Percentiles rank a stretch among this genome's conserved stretches.
Evolutionary conservation across 176 grass and related monocot genomes (phyloP).

Genomic region (Calamus simplicifolius): DNA sequence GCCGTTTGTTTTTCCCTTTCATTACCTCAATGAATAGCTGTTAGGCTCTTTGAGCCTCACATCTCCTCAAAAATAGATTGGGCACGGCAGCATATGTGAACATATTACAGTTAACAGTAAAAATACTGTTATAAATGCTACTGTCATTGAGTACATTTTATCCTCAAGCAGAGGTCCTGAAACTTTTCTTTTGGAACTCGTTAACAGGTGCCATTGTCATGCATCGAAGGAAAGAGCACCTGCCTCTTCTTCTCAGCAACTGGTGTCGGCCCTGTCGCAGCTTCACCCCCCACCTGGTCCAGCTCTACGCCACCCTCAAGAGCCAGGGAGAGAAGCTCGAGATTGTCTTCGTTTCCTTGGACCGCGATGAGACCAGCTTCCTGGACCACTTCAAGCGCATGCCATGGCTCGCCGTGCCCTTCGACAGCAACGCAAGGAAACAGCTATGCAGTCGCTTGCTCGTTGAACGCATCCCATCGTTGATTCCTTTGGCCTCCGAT

Average conservation of each 20-base stretch:
- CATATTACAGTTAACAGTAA: no score
- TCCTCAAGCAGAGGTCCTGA: no score
- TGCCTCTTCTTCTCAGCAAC: conserved; percentile 48
- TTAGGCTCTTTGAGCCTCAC: no score
- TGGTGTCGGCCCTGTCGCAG: conserved; percentile 47
- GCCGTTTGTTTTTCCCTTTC: no score
- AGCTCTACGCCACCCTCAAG: conserved; percentile 25
- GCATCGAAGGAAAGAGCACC: conserved; percentile 31
- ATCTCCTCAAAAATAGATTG: no score
- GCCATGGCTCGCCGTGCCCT: conserved; percentile 49
- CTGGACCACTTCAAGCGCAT: conserved; percentile 34
- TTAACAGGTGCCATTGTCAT: conserved; percentile 24
- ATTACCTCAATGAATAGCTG: no score
- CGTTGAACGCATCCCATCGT: conserved; percentile 28
- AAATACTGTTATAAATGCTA: no score
- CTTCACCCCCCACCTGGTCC: conserved; percentile 32
- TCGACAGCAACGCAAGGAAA: conserved; percentile 16
- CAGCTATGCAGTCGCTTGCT: conserved; percentile 11
- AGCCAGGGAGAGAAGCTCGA: conserved; percentile 24
- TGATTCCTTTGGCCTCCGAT: conserved; percentile 30
- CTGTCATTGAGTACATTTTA: no score
- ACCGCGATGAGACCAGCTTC: conserved; percentile 29
- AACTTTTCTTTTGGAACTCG: no score
- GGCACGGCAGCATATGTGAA: no score
- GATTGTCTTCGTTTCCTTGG: conserved; percentile 41